Evolutionary conservation across 768 basidiomycete species (phyloP).

Genomic region (Infundibulicybe gibba): DNA sequence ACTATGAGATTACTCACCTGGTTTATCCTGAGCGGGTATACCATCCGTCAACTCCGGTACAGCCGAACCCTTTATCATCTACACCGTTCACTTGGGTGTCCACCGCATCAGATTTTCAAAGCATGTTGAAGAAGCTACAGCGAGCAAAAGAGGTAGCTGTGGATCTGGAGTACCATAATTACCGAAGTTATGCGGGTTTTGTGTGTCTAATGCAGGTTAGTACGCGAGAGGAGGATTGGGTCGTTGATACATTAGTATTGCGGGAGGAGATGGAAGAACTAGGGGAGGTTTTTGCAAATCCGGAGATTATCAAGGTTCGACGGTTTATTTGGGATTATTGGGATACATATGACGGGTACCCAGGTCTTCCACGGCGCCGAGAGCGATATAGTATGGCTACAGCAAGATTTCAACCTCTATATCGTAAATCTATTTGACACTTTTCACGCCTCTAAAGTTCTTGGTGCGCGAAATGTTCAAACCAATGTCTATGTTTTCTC

Average conservation of each 20-base stretch:
- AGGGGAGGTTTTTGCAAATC: constrained; percentile 85
- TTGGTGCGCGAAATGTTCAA: constrained; percentile 42
- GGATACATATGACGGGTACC: background rate
- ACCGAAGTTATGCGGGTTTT: constrained; percentile 81
- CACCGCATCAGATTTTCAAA: constrained; percentile 47
- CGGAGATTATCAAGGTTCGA: constrained; percentile 77
- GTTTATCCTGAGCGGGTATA: constrained; percentile 71
- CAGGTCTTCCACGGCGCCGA: constrained; percentile 95
- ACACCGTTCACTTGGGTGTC: constrained; percentile 73
- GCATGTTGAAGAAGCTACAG: constrained; percentile 68
- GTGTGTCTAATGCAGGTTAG: constrained; percentile 93
- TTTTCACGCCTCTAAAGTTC: constrained; percentile 85
- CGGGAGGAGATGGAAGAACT: constrained; percentile 70
- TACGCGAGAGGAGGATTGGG: constrained; percentile 79
- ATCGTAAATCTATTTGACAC: constrained; percentile 98
- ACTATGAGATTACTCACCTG: constrained; percentile 77
- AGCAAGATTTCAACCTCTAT: constrained; percentile 92
- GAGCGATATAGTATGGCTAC: constrained; percentile 93
- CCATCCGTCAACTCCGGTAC: constrained; percentile 41
- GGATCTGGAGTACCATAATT: constrained; percentile 93
- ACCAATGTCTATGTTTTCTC: background rate
- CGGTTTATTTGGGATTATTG: background rate
- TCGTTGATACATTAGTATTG: constrained; percentile 78
- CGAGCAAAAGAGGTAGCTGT: constrained; percentile 78
- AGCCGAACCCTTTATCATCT: constrained; percentile 56